Conservation (phyloP, 179 eudicot species). For the Spinacia oleracea region DNA sequence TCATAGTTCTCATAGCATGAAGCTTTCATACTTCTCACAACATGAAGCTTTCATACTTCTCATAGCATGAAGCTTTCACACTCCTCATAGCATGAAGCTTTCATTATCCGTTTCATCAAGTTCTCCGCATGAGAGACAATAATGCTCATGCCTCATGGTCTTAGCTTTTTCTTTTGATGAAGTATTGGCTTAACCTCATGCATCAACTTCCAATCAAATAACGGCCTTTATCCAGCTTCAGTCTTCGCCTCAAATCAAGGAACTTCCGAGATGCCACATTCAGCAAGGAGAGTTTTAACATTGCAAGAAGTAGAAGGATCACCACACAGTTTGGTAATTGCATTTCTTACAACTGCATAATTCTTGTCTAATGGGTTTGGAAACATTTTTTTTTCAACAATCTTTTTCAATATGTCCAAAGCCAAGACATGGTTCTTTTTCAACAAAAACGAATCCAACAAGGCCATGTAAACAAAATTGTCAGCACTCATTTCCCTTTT, state of each 20-base stretch:
- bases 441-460: slow-evolving; percentile 53
- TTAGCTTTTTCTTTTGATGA: neutral
- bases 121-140: slow-evolving; percentile 6
- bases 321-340: slow-evolving; percentile 45
- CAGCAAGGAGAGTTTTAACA: slow-evolving; percentile 41
- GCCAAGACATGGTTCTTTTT: slow-evolving; percentile 47
- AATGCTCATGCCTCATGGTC: slow-evolving; percentile 15
- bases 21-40: neutral
- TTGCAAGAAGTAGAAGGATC: slow-evolving; percentile 44
- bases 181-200: neutral
- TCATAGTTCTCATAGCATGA: slow-evolving; percentile 9
- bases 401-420: slow-evolving; percentile 51
- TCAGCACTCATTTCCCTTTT: slow-evolving; percentile 63
- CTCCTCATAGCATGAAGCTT: slow-evolving; percentile 6
- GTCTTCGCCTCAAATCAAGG: slow-evolving; percentile 19
- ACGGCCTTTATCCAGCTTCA: slow-evolving; percentile 2
- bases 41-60: slow-evolving; percentile 1
- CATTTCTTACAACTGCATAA: slow-evolving; percentile 40
- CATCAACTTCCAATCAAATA: slow-evolving; percentile 15
- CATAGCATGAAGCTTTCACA: slow-evolving; percentile 4
- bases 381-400: slow-evolving; percentile 40
- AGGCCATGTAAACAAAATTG: slow-evolving; percentile 48
- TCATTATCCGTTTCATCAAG: too few species aligned
- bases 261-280: slow-evolving; percentile 37
- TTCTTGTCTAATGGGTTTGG: slow-evolving; percentile 50